phyloP scores from a whole-genome alignment of 2,329 filamentous ascomycete genomes.

The Aspergillus thermomutatus region DNA sequence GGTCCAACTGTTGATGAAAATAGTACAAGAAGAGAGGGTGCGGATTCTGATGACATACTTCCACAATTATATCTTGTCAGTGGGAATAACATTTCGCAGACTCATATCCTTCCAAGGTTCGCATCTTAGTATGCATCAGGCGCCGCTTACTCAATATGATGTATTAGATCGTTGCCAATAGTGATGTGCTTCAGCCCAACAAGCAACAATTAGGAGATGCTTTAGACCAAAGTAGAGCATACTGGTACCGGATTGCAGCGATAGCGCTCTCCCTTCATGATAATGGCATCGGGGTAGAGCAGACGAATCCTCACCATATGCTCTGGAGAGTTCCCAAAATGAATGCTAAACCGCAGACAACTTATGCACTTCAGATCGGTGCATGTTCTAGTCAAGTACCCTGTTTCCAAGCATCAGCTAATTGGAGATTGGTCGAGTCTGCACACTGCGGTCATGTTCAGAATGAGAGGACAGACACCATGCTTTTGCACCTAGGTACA shows the following conservation, averaged over 20 bases:
- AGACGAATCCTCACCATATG: slow-evolving; percentile 6
- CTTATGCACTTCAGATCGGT: neutral
- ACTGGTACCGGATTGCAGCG: slow-evolving; percentile 11
- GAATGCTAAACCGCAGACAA: neutral
- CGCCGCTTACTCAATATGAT: too few relatives aligned
- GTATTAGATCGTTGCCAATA: too few relatives aligned
- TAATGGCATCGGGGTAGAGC: slow-evolving; percentile 2
- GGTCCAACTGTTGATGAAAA: too few relatives aligned
- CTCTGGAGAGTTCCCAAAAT: slow-evolving; percentile 11
- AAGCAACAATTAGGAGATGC: too few relatives aligned
- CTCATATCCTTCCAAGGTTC: too few relatives aligned
- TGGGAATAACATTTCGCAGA: too few relatives aligned
- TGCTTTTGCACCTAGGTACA: slow-evolving; percentile 6
- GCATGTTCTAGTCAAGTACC: neutral
- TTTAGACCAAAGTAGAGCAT: slow-evolving; percentile 3
- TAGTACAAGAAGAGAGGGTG: too few relatives aligned
- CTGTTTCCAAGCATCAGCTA: slow-evolving; percentile 7
- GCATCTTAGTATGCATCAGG: too few relatives aligned
- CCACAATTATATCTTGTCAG: too few relatives aligned
- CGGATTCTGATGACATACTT: too few relatives aligned
- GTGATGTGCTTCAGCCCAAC: too few relatives aligned
- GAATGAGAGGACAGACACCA: slow-evolving; percentile 1
- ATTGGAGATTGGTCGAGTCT: slow-evolving; percentile 5
- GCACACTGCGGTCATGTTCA: slow-evolving; percentile 5
- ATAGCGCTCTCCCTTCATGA: slow-evolving; percentile 1